Evolutionary conservation across 805 yeast genomes (phyloP).

Genomic region (Henningerozyma blattae): DNA sequence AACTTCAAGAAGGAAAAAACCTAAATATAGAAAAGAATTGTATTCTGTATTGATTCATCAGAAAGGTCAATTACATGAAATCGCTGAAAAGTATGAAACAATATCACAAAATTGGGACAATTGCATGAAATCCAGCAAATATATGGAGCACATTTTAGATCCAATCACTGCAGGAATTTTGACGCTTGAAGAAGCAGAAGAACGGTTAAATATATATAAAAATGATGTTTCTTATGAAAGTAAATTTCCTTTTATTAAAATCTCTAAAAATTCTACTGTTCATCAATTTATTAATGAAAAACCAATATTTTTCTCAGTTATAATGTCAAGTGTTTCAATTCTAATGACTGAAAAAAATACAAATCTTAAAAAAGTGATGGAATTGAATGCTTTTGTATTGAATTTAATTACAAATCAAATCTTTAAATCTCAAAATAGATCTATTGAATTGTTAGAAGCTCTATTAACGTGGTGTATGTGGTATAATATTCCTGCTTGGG

Average conservation of each 20-base stretch:
- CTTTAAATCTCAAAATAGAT: constrained; percentile 58
- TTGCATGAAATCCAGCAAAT: constrained; percentile 34
- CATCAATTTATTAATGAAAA: constrained; percentile 36
- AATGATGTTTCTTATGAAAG: constrained; percentile 32
- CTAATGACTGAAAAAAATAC: constrained; percentile 23
- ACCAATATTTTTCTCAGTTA: constrained; percentile 52
- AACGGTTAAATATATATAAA: constrained; percentile 40
- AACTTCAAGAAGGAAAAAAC: constrained; percentile 2
- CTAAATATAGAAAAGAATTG: constrained; percentile 16
- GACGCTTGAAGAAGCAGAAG: constrained; percentile 44
- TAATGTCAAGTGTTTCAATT: constrained; percentile 50
- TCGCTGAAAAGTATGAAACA: constrained; percentile 30
- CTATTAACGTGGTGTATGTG: constrained; percentile 53
- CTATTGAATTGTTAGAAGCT: constrained; percentile 53
- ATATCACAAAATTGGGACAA: constrained; percentile 33
- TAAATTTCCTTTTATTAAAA: constrained; percentile 40
- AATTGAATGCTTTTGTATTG: constrained; percentile 41
- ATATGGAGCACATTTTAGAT: constrained; percentile 33
- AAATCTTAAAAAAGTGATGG: constrained; percentile 32
- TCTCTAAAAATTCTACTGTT: constrained; percentile 33
- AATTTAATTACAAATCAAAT: constrained; percentile 44
- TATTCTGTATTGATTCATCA: constrained; percentile 12
- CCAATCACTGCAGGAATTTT: constrained; percentile 47
- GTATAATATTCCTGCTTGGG: constrained; percentile 78
- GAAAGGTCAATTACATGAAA: constrained; percentile 27